Conservation (phyloP, 306 rosid genomes). For the Cicer arietinum region DNA sequence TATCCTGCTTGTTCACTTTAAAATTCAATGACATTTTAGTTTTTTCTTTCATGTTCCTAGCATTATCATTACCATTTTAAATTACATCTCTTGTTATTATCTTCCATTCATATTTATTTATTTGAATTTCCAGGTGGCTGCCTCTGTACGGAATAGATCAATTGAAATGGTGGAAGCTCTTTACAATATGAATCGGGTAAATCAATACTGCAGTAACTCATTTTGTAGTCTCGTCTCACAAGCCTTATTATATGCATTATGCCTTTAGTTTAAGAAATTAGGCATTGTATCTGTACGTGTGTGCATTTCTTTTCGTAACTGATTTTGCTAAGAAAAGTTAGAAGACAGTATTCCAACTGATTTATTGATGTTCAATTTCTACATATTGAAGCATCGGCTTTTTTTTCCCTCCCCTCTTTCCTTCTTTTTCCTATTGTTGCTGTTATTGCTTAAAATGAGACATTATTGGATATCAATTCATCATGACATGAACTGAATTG, state of each 20-base stretch:
- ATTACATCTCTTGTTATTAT: conserved; percentile 19
- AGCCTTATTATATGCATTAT: conserved; percentile 11
- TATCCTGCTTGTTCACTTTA: conserved; percentile 31
- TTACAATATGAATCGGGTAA: conserved; percentile 80
- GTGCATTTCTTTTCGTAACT: background rate
- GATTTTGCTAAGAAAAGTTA: conserved; percentile 13
- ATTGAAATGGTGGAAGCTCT: conserved; percentile 84
- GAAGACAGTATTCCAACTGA: conserved; percentile 2
- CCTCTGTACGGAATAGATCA: conserved; percentile 62
- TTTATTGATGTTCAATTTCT: conserved; percentile 10
- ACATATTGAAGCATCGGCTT: conserved; percentile 7
- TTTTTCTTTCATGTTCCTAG: background rate
- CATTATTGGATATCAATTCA: conserved; percentile 16
- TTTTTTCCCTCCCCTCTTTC: conserved; percentile 14
- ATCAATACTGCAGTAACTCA: conserved; percentile 34
- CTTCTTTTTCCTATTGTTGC: background rate
- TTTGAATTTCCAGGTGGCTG: conserved; percentile 68
- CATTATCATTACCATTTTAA: conserved; percentile 8
- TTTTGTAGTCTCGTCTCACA: conserved; percentile 4
- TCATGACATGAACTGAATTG: conserved; percentile 16
- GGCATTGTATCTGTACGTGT: conserved; percentile 4
- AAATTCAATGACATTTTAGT: conserved; percentile 14
- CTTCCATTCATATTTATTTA: conserved; percentile 35
- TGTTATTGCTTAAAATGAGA: background rate
- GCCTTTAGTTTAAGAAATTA: conserved; percentile 26